Conservation (phyloP, 148 eudicot genomes). For the Talinum fruticosum region DNA sequence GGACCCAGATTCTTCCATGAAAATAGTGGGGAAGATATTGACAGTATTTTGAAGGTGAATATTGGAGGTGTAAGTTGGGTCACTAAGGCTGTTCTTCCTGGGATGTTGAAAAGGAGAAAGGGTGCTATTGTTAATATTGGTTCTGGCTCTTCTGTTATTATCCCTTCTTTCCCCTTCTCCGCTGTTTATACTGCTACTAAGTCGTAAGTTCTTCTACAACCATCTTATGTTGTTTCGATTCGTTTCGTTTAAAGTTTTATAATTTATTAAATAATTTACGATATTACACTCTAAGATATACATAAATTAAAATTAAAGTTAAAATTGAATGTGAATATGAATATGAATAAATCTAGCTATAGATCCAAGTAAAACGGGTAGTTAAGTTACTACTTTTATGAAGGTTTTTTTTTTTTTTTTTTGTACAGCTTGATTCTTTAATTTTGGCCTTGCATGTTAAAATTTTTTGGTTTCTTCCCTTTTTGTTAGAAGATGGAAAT, state of each 20-base stretch:
- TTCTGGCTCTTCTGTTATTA: conserved; percentile 48
- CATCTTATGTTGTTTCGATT: background rate
- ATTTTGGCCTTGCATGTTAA: no score
- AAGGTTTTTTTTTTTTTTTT: no score
- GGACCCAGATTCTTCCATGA: conserved; percentile 46
- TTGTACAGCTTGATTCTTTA: no score
- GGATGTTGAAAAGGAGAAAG: conserved; percentile 54
- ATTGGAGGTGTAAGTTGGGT: conserved; percentile 54
- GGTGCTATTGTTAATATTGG: conserved; percentile 66
- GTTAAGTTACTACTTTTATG: no score
- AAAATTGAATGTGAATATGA: background rate
- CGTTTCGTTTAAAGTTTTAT: background rate
- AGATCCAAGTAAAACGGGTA: background rate
- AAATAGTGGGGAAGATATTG: conserved; percentile 37
- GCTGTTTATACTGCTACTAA: conserved; percentile 49
- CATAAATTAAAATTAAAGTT: no score
- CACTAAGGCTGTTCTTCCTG: conserved; percentile 50
- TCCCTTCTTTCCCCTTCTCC: conserved; percentile 62
- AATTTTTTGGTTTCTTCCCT: no score
- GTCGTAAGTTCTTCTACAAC: background rate
- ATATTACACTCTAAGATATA: no score
- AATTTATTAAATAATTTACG: no score
- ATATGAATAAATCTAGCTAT: background rate
- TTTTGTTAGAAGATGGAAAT: background rate
- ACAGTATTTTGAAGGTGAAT: conserved; percentile 45